Evolutionary conservation across 495 filamentous ascomycete species (phyloP).

Genomic region (Annulohypoxylon moriforme): DNA sequence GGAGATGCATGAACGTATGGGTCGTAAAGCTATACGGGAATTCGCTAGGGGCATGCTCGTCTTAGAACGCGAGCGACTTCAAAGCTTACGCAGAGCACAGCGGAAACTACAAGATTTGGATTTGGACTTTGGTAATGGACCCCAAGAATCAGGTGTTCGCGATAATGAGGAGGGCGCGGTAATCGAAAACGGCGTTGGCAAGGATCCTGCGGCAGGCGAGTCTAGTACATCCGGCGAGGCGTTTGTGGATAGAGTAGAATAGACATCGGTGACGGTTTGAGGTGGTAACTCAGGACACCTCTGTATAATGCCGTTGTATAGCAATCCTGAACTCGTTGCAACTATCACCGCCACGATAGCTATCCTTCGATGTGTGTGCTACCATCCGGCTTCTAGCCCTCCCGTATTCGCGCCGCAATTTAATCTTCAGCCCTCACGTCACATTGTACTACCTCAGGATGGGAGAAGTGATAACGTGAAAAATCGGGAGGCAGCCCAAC

Average conservation of each 20-base stretch:
- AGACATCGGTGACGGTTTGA: constrained; percentile 27
- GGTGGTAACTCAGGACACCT: constrained; percentile 15
- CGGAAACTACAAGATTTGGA: constrained; percentile 59
- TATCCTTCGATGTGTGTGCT: background rate
- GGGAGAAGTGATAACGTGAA: constrained; percentile 1
- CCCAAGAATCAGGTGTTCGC: constrained; percentile 22
- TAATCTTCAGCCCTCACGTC: constrained; percentile 10
- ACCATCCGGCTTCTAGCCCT: constrained; percentile 12
- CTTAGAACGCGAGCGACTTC: constrained; percentile 79
- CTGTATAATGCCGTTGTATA: constrained; percentile 16
- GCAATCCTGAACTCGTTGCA: constrained; percentile 17
- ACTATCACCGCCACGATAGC: constrained; percentile 26
- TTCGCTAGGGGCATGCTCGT: constrained; percentile 83
- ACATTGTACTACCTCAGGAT: background rate
- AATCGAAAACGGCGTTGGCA: constrained; percentile 31
- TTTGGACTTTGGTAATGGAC: constrained; percentile 14
- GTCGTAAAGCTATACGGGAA: constrained; percentile 75
- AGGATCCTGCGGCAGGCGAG: constrained; percentile 33
- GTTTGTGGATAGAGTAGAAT: constrained; percentile 44
- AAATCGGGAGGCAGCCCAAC: constrained; percentile 32
- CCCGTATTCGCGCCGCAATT: constrained; percentile 14
- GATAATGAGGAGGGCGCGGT: constrained; percentile 16
- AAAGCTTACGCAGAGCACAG: constrained; percentile 81
- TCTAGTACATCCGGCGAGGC: constrained; percentile 39
- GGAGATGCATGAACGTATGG: constrained; percentile 83